Evolutionary conservation across 192 early-diverging fungal species (phyloP).

Genomic region (Coemansia javaensis): DNA sequence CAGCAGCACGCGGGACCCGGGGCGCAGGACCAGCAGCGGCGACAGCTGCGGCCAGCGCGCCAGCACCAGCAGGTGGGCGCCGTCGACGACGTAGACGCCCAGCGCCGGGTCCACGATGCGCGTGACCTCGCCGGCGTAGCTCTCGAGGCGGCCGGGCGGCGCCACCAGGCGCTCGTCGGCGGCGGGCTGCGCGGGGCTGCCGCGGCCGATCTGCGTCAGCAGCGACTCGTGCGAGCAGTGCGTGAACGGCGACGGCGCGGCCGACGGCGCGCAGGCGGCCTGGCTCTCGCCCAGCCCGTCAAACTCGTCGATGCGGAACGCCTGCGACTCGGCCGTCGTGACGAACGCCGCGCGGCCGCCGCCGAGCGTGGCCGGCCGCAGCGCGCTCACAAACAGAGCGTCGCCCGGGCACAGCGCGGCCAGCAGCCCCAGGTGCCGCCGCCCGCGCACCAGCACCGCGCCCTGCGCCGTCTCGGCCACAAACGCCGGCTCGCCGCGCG

Average conservation of each 20-base stretch:
- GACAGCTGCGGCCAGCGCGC: slow-evolving; percentile 31
- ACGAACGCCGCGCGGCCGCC: slow-evolving; percentile 7
- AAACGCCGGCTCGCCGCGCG: slow-evolving; percentile 5
- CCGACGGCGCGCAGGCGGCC: not conserved
- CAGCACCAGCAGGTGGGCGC: slow-evolving; percentile 27
- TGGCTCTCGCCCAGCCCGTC: slow-evolving; percentile 17
- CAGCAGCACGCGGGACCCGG: slow-evolving; percentile 28
- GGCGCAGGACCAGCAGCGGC: slow-evolving; percentile 19
- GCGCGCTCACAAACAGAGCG: slow-evolving; percentile 13
- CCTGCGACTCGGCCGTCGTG: slow-evolving; percentile 5
- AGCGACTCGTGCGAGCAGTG: slow-evolving; percentile 26
- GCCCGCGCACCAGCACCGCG: slow-evolving; percentile 7
- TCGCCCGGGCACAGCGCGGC: slow-evolving; percentile 17
- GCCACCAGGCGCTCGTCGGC: slow-evolving; percentile 3
- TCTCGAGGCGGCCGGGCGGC: slow-evolving; percentile 17
- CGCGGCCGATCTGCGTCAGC: slow-evolving; percentile 10
- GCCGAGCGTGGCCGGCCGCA: slow-evolving; percentile 4
- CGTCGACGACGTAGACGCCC: slow-evolving; percentile 35
- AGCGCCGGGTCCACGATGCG: slow-evolving; percentile 22
- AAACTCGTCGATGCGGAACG: slow-evolving; percentile 21
- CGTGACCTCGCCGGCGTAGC: slow-evolving; percentile 37
- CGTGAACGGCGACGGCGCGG: slow-evolving; percentile 13
- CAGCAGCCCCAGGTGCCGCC: slow-evolving; percentile 15
- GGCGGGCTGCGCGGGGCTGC: not conserved
- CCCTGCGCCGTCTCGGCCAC: slow-evolving; percentile 13